These are phyloP conservation scores for Neltuma alba DNA, from an alignment of 306 rosid genomes.

Conservation along the genomic window DNA sequence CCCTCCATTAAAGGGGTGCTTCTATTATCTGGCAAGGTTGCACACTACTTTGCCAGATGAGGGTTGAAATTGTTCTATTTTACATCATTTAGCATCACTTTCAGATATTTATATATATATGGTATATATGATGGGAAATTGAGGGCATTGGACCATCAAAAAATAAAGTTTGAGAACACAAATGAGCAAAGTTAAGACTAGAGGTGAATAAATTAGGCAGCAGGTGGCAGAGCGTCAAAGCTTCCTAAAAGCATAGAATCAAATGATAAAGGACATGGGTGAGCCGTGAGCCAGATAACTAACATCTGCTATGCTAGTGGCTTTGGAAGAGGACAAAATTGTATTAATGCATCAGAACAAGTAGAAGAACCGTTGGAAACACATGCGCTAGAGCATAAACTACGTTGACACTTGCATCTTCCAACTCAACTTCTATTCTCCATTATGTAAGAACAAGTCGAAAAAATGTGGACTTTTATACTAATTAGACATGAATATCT, in stretches of 20 bases:
- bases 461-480: background rate
- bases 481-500: background rate
- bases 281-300: background rate
- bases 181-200: background rate
- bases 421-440: constrained; percentile 3
- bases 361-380: background rate
- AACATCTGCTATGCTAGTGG: background rate
- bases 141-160: background rate
- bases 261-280: background rate
- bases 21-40: background rate
- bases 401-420: background rate
- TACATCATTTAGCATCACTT: background rate
- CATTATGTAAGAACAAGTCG: background rate
- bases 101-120: no score
- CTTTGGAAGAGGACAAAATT: background rate
- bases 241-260: constrained; percentile 18
- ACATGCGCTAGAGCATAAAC: background rate
- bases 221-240: background rate
- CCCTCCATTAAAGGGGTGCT: background rate
- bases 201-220: background rate
- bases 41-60: background rate
- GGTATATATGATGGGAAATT: background rate
- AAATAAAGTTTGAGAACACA: background rate
- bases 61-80: background rate
- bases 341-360: constrained; percentile 10